Conservation (phyloP, 1,284 basidiomycete species). For the Apiotrichum sp. region DNA sequence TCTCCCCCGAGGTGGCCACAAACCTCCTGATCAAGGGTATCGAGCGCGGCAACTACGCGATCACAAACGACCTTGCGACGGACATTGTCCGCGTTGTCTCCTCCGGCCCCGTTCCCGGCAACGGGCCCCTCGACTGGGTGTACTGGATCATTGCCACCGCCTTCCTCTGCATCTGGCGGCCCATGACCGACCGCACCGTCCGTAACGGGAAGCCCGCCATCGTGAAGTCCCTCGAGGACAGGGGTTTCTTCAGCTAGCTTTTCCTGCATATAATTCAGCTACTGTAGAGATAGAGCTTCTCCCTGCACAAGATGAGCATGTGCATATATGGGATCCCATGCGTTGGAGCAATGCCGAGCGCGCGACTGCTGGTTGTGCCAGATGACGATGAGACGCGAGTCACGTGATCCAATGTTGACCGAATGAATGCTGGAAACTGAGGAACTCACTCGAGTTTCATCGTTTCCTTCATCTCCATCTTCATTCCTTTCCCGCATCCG, state of each 20-base stretch:
- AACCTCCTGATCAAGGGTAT: constrained; percentile 63
- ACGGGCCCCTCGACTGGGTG: constrained; percentile 57
- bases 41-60: constrained; percentile 65
- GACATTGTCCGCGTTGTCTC: constrained; percentile 63
- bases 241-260: background rate
- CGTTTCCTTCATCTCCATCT: too few species aligned
- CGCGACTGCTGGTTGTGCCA: too few species aligned
- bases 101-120: constrained; percentile 62
- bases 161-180: constrained; percentile 47
- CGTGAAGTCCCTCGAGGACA: background rate
- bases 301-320: too few species aligned
- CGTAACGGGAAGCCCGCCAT: background rate
- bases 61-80: constrained; percentile 65
- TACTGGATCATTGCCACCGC: constrained; percentile 49
- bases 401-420: too few species aligned
- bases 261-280: too few species aligned
- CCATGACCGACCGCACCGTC: constrained; percentile 28
- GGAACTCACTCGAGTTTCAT: too few species aligned
- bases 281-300: too few species aligned
- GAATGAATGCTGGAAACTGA: too few species aligned
- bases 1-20: constrained; percentile 64
- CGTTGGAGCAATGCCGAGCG: too few species aligned
- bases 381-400: too few species aligned
- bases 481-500: too few species aligned
- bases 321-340: too few species aligned